Evolutionary conservation across 2,329 filamentous ascomycete genomes (phyloP).

Genomic region (Neofusicoccum kwambonambiense): DNA sequence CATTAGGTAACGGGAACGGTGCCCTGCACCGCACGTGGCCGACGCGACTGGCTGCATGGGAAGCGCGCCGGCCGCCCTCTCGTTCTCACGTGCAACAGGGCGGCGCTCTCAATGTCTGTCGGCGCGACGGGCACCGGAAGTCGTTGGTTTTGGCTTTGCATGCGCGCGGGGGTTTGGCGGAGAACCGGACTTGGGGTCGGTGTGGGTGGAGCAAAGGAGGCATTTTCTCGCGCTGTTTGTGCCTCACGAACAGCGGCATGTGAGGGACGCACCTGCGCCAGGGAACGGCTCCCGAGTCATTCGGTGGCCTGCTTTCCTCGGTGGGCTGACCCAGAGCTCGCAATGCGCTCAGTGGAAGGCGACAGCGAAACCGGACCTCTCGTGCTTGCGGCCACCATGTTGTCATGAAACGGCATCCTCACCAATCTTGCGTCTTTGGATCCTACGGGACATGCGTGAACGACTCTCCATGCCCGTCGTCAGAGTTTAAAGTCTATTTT

Average conservation of each 20-base stretch:
- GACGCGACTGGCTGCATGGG: slow-evolving; percentile 10
- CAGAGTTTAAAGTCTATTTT: no score
- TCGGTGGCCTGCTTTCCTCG: not conserved
- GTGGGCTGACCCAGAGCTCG: slow-evolving; percentile 8
- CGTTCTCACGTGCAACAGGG: slow-evolving; percentile 5
- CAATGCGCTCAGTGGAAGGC: not conserved
- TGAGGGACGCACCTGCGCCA: not conserved
- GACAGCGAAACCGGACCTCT: not conserved
- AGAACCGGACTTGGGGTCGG: not conserved
- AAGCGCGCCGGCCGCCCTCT: not conserved
- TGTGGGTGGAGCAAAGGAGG: not conserved
- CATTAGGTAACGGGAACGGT: slow-evolving; percentile 17
- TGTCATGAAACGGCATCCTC: slow-evolving; percentile 11
- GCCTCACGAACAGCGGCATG: not conserved
- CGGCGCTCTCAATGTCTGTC: not conserved
- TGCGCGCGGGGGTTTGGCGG: not conserved
- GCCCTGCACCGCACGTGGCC: slow-evolving; percentile 7
- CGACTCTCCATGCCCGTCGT: not conserved
- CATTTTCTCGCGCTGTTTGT: not conserved
- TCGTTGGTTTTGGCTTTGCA: slow-evolving; percentile 1
- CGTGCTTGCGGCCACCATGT: not conserved
- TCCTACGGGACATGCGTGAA: no score
- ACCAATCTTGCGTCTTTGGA: not conserved
- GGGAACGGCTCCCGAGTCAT: not conserved
- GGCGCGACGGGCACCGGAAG: slow-evolving; percentile 1